These are phyloP conservation scores for Ceratorhiza oryzae-sativae DNA, from an alignment of 1,284 basidiomycete genomes.

Conservation along the genomic window DNA sequence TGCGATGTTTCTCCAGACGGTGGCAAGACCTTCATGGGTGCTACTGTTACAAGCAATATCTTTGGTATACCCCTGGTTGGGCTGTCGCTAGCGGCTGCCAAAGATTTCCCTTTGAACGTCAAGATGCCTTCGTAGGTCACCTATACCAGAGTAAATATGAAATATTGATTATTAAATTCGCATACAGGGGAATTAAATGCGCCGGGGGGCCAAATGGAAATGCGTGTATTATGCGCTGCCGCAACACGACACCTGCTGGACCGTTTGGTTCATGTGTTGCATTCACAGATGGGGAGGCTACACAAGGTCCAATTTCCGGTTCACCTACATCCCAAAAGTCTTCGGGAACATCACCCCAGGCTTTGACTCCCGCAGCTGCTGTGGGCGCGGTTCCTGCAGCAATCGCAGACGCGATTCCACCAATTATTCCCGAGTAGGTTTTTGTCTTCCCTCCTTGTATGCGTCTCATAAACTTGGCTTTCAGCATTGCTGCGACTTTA, in stretches of 20 bases:
- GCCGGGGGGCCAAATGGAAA: conserved; percentile 35
- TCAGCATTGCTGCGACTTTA: not conserved
- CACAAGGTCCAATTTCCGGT: not conserved
- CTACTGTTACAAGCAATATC: conserved; percentile 45
- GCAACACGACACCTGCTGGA: conserved; percentile 37
- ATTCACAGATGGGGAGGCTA: conserved; percentile 6
- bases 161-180: not conserved
- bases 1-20: conserved; percentile 41
- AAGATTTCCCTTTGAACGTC: conserved; percentile 45
- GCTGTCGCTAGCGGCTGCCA: conserved; percentile 45
- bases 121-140: conserved; percentile 44
- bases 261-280: conserved; percentile 34
- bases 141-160: not conserved
- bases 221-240: conserved; percentile 36
- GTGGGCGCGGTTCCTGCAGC: conserved; percentile 6
- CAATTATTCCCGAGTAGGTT: not conserved
- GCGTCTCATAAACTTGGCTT: not conserved
- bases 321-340: not conserved
- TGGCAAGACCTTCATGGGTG: conserved; percentile 44
- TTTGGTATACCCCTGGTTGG: conserved; percentile 42
- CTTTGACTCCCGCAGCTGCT: not conserved
- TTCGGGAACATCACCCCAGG: not conserved
- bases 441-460: not conserved
- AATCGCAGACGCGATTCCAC: not conserved
- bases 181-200: conserved; percentile 20